Evolutionary conservation across 2,329 filamentous ascomycete species (phyloP), one percentile per base, ranked within the genome.

Genomic region (Ophiostoma montium): DNA sequence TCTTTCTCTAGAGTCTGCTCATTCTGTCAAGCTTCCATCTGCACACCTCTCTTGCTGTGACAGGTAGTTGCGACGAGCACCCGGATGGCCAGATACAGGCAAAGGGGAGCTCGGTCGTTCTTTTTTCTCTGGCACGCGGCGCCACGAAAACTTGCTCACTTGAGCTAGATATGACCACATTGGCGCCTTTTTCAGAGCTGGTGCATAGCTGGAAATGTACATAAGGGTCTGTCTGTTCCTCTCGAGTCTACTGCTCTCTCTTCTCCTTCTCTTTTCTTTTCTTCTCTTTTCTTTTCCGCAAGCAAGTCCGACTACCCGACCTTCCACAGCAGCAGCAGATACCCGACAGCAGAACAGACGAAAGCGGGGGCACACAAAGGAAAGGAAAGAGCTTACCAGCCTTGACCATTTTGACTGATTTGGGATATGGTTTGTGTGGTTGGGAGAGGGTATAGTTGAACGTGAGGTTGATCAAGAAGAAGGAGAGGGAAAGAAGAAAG

Each of bases 381-480:
- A 35, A 43, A 21, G 46, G 32, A 46, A 18, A n/a, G 5, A 48
- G 36, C 84, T 65, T 80, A 94, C 87, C 86, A 74, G 90, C 89
- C 80, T 95, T 95, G 76, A 95, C 89, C 89, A 95, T 95, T 81
- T 81, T 95, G 84, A 72, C 71, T 72, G 71, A 59, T 72, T 50
- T 23, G 9, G 16, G 38, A 35, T n/a, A n/a, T 27, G 35, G 32
- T 18, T 21, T 32, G 30, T 2, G 18, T 50, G 7, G 35, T 36
- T 41, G 48, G 18, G 30, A 38, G 48, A 50, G 16, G 23, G 18
- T 32, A 31, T 32, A 45, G 30, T 9, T 31, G 39, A 30, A 31
- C 39, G 27, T 42, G 39, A 42, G 39, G 21, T 42, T 30, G 16
- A 38, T 19, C 27, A 36, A n/a, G 32, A 32, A 39, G 15, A 45